Evolutionary conservation across 2,329 filamentous ascomycete species (phyloP), one percentile per base, ranked within the genome.

Genomic region (Colletotrichum orbiculare): DNA sequence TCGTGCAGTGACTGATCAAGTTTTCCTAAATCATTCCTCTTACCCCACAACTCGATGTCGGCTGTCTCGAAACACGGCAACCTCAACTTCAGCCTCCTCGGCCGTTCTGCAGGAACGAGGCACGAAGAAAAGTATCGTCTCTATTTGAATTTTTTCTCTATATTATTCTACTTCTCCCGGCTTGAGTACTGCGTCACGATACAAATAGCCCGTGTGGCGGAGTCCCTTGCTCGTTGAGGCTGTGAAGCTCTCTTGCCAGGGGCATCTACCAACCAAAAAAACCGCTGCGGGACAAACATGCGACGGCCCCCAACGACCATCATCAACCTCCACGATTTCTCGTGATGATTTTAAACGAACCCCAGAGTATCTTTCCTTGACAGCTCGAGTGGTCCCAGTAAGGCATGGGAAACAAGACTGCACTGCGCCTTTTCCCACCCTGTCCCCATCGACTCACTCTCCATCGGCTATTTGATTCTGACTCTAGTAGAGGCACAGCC

Each of bases 241-340:
- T 64, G 64, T 60, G 60, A 66, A 60, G 52, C 37, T 45, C 45
- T 53, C 3, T 43, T 50, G 46, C 25, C 37, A 50, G 46, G 55
- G 55, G 46, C 4, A 11, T 12, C 46, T 11, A 35, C 46, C 46
- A 48, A 48, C 46, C 46, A 35, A 48, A 17, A 48, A 13, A 35
- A 39, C 49, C 46, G 10, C 33, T 11, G 15, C 13, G 13, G 46
- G 35, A 15, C 6, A 49, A 50, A 33, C 42, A 52, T 25, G 41
- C 54, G 49, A 57, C 54, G 33, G 41, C 57, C 50, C 54, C 55
- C 55, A 57, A 57, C 55, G 49, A 43, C 41, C 37, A n/a, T 10
- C 43, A 17, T 17, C 13, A 11, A 11, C 43, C 15, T 11, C 25
- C 25, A 25, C 25, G 25, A 25, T 25, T 25, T 25, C 25, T 25